Conservation (phyloP, 805 yeast species). For the Saccharomycopsis fodiens region DNA sequence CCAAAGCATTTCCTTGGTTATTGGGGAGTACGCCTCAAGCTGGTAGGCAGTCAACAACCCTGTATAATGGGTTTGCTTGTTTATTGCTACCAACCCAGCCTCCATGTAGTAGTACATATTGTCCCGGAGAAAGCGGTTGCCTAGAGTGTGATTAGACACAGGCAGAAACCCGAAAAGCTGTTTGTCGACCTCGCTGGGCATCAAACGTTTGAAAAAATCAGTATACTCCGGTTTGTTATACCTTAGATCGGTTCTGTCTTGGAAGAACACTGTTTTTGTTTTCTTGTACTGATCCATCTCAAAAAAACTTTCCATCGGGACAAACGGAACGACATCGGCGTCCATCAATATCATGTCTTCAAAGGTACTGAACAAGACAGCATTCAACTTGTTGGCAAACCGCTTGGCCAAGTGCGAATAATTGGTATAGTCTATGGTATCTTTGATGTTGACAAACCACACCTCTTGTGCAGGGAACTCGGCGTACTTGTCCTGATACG, state of each 20-base stretch:
- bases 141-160: conserved; percentile 29
- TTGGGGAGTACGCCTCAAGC: conserved; percentile 35
- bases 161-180: conserved; percentile 32
- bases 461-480: conserved; percentile 25
- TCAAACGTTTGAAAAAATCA: conserved; percentile 36
- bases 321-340: conserved; percentile 43
- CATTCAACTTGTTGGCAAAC: conserved; percentile 36
- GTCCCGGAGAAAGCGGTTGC: conserved; percentile 37
- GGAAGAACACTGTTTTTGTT: conserved; percentile 37
- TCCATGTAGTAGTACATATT: conserved; percentile 39
- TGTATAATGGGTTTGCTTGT: conserved; percentile 37
- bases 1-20: conserved; percentile 44
- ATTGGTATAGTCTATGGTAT: conserved; percentile 10
- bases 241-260: conserved; percentile 41
- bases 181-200: conserved; percentile 36
- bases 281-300: conserved; percentile 29
- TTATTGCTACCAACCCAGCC: conserved; percentile 37
- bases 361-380: conserved; percentile 41
- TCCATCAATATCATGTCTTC: conserved; percentile 42
- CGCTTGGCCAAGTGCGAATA: conserved; percentile 25
- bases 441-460: conserved; percentile 26
- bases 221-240: conserved; percentile 38
- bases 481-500: not conserved
- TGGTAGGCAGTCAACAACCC: conserved; percentile 37
- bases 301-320: conserved; percentile 31